Evolutionary conservation across 2,329 filamentous ascomycete species (phyloP).

Genomic region (Sporothrix euskadiensis): DNA sequence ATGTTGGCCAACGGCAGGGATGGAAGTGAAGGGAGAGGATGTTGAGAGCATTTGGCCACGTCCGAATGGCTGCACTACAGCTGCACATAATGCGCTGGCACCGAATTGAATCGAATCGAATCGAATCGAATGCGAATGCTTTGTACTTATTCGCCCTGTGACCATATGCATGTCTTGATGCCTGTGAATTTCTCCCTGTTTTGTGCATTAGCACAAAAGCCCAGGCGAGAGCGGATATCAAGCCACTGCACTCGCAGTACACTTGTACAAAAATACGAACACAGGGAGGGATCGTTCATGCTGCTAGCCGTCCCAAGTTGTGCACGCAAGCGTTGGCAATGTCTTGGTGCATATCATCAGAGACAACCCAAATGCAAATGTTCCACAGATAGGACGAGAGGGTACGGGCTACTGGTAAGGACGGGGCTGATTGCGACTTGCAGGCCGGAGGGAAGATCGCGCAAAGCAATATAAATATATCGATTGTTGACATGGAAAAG

Average conservation of each 20-base stretch:
- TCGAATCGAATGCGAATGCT: not conserved
- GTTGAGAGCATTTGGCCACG: not conserved
- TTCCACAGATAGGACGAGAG: not conserved
- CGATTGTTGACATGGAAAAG: conserved; percentile 14
- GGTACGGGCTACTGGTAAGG: not conserved
- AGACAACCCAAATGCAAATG: not conserved
- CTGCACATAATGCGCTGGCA: not conserved
- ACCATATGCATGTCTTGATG: not conserved
- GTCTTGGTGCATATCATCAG: not conserved
- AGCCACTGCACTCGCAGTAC: not conserved
- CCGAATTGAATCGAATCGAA: not conserved
- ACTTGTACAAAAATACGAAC: conserved; percentile 3
- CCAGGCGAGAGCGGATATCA: not conserved
- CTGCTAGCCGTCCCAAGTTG: not conserved
- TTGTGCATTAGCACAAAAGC: conserved; percentile 9
- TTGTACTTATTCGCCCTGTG: not conserved
- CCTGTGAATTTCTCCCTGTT: not conserved
- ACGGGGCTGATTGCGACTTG: conserved; percentile 3
- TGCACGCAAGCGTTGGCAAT: not conserved
- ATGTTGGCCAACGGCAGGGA: conserved; percentile 1
- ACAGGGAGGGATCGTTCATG: not conserved
- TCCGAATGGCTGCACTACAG: not conserved
- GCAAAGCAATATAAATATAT: conserved; percentile 13
- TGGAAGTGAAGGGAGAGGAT: conserved; percentile 13
- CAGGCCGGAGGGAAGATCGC: not conserved